Evolutionary conservation across 2,329 filamentous ascomycete genomes (phyloP).

Genomic region (Penicillium sp.): DNA sequence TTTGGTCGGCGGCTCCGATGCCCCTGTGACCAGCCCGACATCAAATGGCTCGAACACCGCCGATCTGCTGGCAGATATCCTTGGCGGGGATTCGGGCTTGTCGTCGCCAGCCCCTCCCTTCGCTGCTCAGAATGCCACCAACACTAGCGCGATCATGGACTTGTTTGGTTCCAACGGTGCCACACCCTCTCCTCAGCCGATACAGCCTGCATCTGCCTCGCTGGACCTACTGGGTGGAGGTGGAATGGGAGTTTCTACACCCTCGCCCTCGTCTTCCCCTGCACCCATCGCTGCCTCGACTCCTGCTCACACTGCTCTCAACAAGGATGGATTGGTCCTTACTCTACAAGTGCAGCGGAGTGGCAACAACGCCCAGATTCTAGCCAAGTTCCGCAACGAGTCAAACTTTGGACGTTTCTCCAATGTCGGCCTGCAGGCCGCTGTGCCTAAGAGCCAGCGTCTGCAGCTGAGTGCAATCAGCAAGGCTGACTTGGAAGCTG

Average conservation of each 20-base stretch:
- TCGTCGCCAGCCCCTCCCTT: slow-evolving; percentile 54
- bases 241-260: slow-evolving; percentile 40
- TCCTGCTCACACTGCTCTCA: slow-evolving; percentile 69
- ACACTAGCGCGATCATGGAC: slow-evolving; percentile 81
- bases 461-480: slow-evolving; percentile 89
- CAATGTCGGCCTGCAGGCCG: slow-evolving; percentile 82
- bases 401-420: slow-evolving; percentile 64
- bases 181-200: slow-evolving; percentile 50
- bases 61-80: slow-evolving; percentile 86
- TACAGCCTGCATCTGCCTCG: slow-evolving; percentile 45
- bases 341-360: slow-evolving; percentile 82
- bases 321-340: slow-evolving; percentile 78
- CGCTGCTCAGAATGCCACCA: slow-evolving; percentile 53
- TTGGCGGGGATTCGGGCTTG: slow-evolving; percentile 67
- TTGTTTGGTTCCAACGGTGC: slow-evolving; percentile 62
- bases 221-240: slow-evolving; percentile 34
- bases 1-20: slow-evolving; percentile 78
- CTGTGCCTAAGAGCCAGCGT: slow-evolving; percentile 94
- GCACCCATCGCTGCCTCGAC: slow-evolving; percentile 47
- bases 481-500: slow-evolving; percentile 69
- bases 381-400: slow-evolving; percentile 78
- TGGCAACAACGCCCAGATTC: slow-evolving; percentile 65
- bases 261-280: slow-evolving; percentile 48
- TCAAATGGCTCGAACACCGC: slow-evolving; percentile 68
- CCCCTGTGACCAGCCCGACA: slow-evolving; percentile 57